phyloP scores from a whole-genome alignment of 2,329 filamentous ascomycete species.

The Phialophora expanda region DNA sequence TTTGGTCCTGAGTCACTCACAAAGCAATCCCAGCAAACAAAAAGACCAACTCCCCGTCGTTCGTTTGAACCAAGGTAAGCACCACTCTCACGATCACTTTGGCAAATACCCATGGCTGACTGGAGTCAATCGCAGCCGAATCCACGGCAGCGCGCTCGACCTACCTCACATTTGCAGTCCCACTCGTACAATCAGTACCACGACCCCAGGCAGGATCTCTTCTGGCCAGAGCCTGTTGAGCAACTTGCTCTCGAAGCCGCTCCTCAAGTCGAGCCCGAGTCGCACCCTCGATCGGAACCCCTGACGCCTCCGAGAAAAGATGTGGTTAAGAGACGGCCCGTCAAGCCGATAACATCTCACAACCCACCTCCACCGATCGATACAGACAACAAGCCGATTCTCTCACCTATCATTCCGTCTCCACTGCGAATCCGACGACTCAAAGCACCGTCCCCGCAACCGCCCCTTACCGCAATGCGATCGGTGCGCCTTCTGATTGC shows the following conservation, averaged over 20 bases:
- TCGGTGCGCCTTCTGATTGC: slow-evolving; percentile 72
- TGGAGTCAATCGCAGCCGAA: slow-evolving; percentile 13
- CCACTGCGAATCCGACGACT: slow-evolving; percentile 29
- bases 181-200: slow-evolving; percentile 23
- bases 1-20: slow-evolving; percentile 24
- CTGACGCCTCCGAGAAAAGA: slow-evolving; percentile 11
- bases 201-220: slow-evolving; percentile 20
- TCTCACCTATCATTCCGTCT: slow-evolving; percentile 28
- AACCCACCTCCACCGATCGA: slow-evolving; percentile 3
- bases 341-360: slow-evolving; percentile 22
- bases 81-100: neutral
- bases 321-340: slow-evolving; percentile 29
- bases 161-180: slow-evolving; percentile 3
- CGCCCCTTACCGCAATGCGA: slow-evolving; percentile 19
- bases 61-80: slow-evolving; percentile 27
- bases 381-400: slow-evolving; percentile 1
- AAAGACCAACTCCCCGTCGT: slow-evolving; percentile 29
- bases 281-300: neutral
- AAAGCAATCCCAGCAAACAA: slow-evolving; percentile 22
- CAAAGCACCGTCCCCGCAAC: neutral
- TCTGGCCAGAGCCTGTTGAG: slow-evolving; percentile 29
- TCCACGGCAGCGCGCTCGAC: neutral
- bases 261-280: neutral
- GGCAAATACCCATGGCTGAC: slow-evolving; percentile 31
- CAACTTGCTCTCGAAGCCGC: neutral